A percentile compares a stretch with the other conserved stretches of the same genome.
Conservation (phyloP, 1,139 yeast species). For the Suhomyces kunorum region DNA sequence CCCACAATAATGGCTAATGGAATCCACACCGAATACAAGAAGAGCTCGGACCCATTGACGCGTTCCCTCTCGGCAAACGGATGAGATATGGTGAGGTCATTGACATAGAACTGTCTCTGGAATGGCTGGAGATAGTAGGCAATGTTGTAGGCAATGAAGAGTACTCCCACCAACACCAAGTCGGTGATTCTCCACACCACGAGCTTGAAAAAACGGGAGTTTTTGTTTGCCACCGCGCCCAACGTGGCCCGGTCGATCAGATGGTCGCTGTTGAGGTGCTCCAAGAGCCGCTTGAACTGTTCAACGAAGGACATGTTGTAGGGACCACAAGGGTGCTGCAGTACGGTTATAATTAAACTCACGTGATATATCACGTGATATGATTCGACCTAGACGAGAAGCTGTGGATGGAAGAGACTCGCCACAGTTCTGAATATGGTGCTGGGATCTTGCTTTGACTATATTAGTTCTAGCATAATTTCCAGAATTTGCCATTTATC, state of each 20-base stretch:
- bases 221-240: constrained; percentile 42
- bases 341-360: background rate
- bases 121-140: constrained; percentile 57
- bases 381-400: no score
- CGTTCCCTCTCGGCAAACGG: constrained; percentile 49
- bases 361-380: background rate
- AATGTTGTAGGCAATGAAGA: constrained; percentile 47
- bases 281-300: constrained; percentile 22
- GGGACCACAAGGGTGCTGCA: background rate
- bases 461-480: no score
- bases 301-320: constrained; percentile 3
- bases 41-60: constrained; percentile 36
- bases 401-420: no score
- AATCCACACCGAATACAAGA: constrained; percentile 39
- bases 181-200: constrained; percentile 67
- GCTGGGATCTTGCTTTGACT: no score
- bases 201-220: constrained; percentile 23
- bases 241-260: constrained; percentile 49
- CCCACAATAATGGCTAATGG: constrained; percentile 36
- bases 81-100: constrained; percentile 45
- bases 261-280: constrained; percentile 30
- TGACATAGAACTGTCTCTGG: constrained; percentile 62
- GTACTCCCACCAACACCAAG: constrained; percentile 41
- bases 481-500: no score
- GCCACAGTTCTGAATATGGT: no score